Conservation (phyloP, 257 asterid species). For the Nicotiana benthamiana region DNA sequence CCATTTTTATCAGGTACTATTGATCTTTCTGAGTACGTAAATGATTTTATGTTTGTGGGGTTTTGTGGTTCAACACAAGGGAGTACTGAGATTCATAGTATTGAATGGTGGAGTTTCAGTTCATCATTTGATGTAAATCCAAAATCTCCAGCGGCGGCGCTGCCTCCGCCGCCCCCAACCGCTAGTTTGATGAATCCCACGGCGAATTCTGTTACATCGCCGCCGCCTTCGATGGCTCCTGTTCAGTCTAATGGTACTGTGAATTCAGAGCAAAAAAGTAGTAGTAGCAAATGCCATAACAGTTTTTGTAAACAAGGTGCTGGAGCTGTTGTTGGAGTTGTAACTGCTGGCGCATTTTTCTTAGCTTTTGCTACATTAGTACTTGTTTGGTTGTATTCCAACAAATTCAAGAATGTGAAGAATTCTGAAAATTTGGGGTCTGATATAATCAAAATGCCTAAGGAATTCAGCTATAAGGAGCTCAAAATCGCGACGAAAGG, state of each 20-base stretch:
- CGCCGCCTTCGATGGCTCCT: constrained; percentile 29
- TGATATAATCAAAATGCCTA: constrained; percentile 44
- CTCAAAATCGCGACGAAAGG: constrained; percentile 9
- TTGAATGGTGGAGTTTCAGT: constrained; percentile 79
- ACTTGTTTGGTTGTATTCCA: constrained; percentile 43
- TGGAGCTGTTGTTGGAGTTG: constrained; percentile 72
- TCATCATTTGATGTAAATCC: constrained; percentile 51
- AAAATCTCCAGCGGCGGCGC: constrained; percentile 40
- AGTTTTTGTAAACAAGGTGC: constrained; percentile 50
- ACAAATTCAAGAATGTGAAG: constrained; percentile 34
- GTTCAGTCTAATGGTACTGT: constrained; percentile 6
- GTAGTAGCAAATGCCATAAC: constrained; percentile 33
- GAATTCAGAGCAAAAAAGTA: constrained; percentile 16
- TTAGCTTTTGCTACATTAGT: constrained; percentile 39
- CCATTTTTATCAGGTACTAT: constrained; percentile 40
- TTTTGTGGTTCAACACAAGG: constrained; percentile 84
- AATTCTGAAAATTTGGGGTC: constrained; percentile 31
- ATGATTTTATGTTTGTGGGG: constrained; percentile 68
- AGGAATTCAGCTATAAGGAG: constrained; percentile 9
- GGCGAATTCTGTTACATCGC: constrained; percentile 24
- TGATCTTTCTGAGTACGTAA: constrained; percentile 38
- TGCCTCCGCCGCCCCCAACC: constrained; percentile 39
- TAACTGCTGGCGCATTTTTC: constrained; percentile 66
- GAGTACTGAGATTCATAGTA: constrained; percentile 62
- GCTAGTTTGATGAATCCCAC: constrained; percentile 46